Conservation (phyloP, 176 grass and related monocot genomes). For the Hyparrhenia diplandra region DNA sequence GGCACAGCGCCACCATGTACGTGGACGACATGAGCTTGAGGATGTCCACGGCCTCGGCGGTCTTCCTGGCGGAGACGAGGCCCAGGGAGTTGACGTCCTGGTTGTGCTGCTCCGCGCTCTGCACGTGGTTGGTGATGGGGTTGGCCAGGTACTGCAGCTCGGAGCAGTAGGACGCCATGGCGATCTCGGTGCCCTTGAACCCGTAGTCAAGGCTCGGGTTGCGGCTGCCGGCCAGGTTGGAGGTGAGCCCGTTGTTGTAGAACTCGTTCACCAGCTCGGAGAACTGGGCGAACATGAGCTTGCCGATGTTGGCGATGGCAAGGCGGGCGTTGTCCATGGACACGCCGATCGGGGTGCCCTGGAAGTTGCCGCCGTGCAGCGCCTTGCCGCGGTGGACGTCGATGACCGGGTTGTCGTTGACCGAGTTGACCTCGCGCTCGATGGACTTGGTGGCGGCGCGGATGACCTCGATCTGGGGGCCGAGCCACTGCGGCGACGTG, state of each 20-base stretch:
- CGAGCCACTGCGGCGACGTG: slow-evolving; percentile 90
- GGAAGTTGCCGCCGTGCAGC: slow-evolving; percentile 83
- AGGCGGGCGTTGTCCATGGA: slow-evolving; percentile 88
- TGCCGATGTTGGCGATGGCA: slow-evolving; percentile 70
- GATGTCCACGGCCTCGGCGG: slow-evolving; percentile 72
- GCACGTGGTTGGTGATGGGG: slow-evolving; percentile 68
- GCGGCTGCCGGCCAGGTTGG: slow-evolving; percentile 68
- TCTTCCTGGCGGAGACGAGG: slow-evolving; percentile 76
- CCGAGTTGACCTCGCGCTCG: slow-evolving; percentile 88
- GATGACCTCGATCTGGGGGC: slow-evolving; percentile 81
- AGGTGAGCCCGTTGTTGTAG: slow-evolving; percentile 87
- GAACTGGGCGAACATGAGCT: slow-evolving; percentile 87
- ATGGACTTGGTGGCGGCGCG: slow-evolving; percentile 67
- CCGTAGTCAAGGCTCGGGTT: slow-evolving; percentile 86
- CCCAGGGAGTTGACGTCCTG: slow-evolving; percentile 91
- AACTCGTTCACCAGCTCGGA: slow-evolving; percentile 82
- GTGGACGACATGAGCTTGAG: slow-evolving; percentile 78
- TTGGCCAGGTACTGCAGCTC: slow-evolving; percentile 79
- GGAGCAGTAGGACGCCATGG: slow-evolving; percentile 87
- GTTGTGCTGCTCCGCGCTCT: slow-evolving; percentile 95
- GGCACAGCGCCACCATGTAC: slow-evolving; percentile 62
- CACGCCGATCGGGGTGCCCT: slow-evolving; percentile 77
- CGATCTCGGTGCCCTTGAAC: slow-evolving; percentile 84
- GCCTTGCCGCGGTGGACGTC: slow-evolving; percentile 67
- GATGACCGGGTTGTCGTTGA: slow-evolving; percentile 82